phyloP scores from a whole-genome alignment of 23 red algal genomes.

The Gracilaria domingensis region DNA sequence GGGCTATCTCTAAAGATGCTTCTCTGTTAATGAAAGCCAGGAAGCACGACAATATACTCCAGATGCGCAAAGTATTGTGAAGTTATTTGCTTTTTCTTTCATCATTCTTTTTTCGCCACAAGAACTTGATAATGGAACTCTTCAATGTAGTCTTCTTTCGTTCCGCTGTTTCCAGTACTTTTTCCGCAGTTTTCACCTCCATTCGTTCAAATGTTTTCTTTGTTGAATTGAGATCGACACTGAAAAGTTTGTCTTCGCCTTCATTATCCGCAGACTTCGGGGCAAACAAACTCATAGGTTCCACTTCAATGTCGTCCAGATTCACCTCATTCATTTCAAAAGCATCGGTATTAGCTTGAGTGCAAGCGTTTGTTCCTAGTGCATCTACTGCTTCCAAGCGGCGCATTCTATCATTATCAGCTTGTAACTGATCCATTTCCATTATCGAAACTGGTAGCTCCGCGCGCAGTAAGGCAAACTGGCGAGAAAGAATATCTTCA shows the following conservation, averaged over 20 bases:
- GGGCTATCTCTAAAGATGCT: background rate
- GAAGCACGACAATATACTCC: background rate
- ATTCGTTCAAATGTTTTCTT: conserved; percentile 25
- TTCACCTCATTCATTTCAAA: background rate
- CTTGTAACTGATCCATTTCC: conserved; percentile 28
- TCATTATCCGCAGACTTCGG: conserved; percentile 8
- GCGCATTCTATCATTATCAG: background rate
- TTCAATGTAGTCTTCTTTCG: conserved; percentile 2
- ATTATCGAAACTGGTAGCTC: conserved; percentile 16
- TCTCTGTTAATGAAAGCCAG: background rate
- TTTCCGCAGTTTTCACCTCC: conserved; percentile 12
- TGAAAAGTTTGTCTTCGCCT: conserved; percentile 18
- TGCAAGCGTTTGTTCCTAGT: background rate
- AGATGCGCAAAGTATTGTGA: background rate
- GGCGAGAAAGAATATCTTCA: conserved; percentile 20
- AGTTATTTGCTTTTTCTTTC: background rate
- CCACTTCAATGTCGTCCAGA: conserved; percentile 5
- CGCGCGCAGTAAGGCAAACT: conserved; percentile 8
- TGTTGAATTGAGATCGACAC: conserved; percentile 1
- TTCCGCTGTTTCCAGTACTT: background rate
- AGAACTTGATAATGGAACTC: conserved; percentile 22
- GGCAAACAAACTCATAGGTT: conserved; percentile 35
- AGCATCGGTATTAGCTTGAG: no score
- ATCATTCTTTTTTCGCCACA: conserved; percentile 19
- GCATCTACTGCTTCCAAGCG: conserved; percentile 16